A percentile compares a stretch with the other conserved stretches of the same genome.
These are phyloP conservation scores for Aureobasidium subglaciale DNA, from an alignment of 2,329 filamentous ascomycete species.

Conservation along the genomic window DNA sequence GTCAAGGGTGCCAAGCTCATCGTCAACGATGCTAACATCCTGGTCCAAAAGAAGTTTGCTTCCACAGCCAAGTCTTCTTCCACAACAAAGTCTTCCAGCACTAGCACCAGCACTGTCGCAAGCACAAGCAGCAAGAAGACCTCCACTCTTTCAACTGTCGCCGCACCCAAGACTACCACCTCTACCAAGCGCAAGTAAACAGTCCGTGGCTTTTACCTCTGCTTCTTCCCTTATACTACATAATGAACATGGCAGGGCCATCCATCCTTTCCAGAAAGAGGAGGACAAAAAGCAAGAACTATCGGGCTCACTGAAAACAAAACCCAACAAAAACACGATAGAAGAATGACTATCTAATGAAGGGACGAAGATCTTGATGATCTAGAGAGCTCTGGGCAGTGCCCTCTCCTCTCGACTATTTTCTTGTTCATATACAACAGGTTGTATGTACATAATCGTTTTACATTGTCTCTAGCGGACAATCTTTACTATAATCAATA, in stretches of 20 bases:
- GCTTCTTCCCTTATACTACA: not conserved
- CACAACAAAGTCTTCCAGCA: slow-evolving; percentile 1
- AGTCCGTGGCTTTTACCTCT: not conserved
- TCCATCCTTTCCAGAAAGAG: not conserved
- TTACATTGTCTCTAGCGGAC: not conserved
- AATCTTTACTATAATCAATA: not conserved
- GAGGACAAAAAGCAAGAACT: not conserved
- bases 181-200: slow-evolving; percentile 6
- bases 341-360: slow-evolving; percentile 9
- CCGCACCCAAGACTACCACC: not conserved
- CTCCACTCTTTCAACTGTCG: too few species aligned
- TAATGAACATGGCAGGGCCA: slow-evolving; percentile 3
- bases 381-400: not conserved
- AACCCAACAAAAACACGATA: not conserved
- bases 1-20: slow-evolving; percentile 26
- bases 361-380: slow-evolving; percentile 13
- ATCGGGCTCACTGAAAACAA: not conserved
- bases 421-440: slow-evolving; percentile 10
- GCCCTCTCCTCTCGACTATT: not conserved
- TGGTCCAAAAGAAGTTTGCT: not conserved
- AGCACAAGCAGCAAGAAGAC: too few species aligned
- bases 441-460: slow-evolving; percentile 2
- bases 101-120: not conserved
- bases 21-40: not conserved
- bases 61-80: slow-evolving; percentile 4